phyloP scores from a whole-genome alignment of 2,329 filamentous ascomycete species.

The Macrophomina pseudophaseolina region DNA sequence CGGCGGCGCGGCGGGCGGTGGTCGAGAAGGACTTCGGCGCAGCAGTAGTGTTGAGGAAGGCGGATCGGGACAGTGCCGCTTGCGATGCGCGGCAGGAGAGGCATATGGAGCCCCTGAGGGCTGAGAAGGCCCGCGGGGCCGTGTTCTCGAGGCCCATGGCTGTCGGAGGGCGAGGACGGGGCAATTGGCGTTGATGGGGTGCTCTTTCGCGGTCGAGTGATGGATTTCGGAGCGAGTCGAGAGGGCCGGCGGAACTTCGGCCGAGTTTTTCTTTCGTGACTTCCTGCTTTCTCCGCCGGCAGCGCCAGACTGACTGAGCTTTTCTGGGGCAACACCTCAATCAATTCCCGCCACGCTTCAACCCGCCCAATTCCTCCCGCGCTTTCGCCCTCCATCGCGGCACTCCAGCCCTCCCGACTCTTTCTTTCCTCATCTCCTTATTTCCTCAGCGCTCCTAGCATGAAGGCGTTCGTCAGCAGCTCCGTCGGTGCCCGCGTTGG shows the following conservation, averaged over 20 bases:
- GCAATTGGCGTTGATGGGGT: constrained; percentile 1
- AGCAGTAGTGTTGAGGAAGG: constrained; percentile 2
- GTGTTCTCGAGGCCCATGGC: constrained; percentile 1
- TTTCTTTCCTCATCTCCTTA: not conserved
- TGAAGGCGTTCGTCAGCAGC: constrained; percentile 50
- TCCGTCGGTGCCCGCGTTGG: constrained; percentile 49
- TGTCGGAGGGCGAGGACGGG: not conserved
- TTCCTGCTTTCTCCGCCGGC: constrained; percentile 12
- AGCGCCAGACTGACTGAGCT: constrained; percentile 17
- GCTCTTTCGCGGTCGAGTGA: not conserved
- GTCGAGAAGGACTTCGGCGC: constrained; percentile 7
- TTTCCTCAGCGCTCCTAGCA: constrained; percentile 39
- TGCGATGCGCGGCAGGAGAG: constrained; percentile 18
- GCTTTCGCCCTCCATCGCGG: constrained; percentile 11
- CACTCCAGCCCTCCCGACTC: constrained; percentile 4
- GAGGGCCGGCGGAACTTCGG: constrained; percentile 11
- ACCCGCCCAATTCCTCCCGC: constrained; percentile 16
- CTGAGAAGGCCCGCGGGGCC: constrained; percentile 8
- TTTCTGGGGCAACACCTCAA: constrained; percentile 17
- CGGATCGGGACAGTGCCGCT: not conserved
- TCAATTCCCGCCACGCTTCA: constrained; percentile 11
- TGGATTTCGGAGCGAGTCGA: not conserved
- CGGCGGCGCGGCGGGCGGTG: constrained; percentile 11
- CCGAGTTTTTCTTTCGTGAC: constrained; percentile 7
- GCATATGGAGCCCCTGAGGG: constrained; percentile 15